Base-by-base conservation (phyloP, 176 grass and related monocot genomes). In the Phragmites australis region DNA sequence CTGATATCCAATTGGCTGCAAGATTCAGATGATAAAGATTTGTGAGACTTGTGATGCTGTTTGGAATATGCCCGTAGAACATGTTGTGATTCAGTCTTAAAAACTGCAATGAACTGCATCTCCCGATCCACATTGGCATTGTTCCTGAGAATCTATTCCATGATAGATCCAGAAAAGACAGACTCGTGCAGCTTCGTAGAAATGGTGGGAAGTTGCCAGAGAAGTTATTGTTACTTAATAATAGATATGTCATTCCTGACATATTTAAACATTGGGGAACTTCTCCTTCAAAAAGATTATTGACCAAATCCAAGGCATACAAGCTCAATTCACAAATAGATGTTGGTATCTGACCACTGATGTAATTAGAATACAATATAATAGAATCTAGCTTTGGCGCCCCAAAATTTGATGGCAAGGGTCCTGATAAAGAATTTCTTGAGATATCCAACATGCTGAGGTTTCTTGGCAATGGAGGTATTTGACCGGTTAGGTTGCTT, bases 151-250 rank as follows among this genome's bases (percentile, higher is more conserved):
- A 79, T 21, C 13, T 68, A 40, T 87, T 90, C 72, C 44, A 9
- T 3, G 84, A 83, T n/a, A 88, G 70, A 16, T 88, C 81, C 15
- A 91, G 73, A 27, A 49, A 71, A 1, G 22, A 3, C 6, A 88
- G 2, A 1, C 5, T 25, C 0, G 34, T 25, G 3, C 49, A 71
- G 16, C 63, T 39, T 61, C 82, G 22, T 1, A 85, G 9, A 0
- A 16, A 77, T 3, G n/a, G 31, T 27, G 84, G 81, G 27, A 91
- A 48, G 19, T 74, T 14, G 9, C 43, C 34, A 71, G 52, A 29
- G 1, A 37, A 32, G 18, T 25, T 47, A 63, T 65, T 88, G 4
- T 74, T 82, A 18, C 69, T 59, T 23, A 64, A 8, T 0, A 19
- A 13, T 3, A 79, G 23, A 18, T 26, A 54, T 0, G 4, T 1